Evolutionary conservation across 2,329 filamentous ascomycete species (phyloP), one percentile per base, ranked within the genome.

Genomic region (Epichloe aotearoae): DNA sequence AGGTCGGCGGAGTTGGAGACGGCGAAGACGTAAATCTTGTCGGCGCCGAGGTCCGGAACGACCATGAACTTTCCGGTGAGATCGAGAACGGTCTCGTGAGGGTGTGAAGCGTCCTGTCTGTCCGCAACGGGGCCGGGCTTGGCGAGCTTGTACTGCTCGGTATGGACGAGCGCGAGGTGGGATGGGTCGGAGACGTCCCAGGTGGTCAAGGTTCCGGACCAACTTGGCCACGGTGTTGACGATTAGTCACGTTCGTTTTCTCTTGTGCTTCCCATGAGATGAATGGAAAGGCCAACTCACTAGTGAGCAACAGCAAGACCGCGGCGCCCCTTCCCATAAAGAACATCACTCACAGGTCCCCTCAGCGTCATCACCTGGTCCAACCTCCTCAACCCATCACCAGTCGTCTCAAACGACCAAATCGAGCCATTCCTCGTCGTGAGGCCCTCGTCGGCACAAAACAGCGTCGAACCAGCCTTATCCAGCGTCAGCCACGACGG

Each of bases 41-140:
- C 84, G 51, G 76, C 72, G 40, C 83, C 80, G 5, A 89, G 71
- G 57, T 87, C 84, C 1, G 83, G 82, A 8, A 80, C 73, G 8
- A 86, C 59, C 30, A 86, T 58, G 62, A 76, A 87, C n/a, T 70
- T 59, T 5, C 75, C 76, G 2, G 78, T 83, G 6, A 83, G 83
- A 61, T 87, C 83, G 36, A 83, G 61, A 48, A 84, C 62, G n/a
- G 77, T 74, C 60, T 83, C 68, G 64, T 86, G 83, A 17, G 82
- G 81, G 60, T 83, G 80, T 3, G 82, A 69, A 6, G 72, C 69
- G 41, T 76, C 69, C 64, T 85, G 79, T 48, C 77, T 75, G 5
- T 65, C 61, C 2, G 67, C 61, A 50, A 67, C 61, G 36, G 69
- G 59, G 1, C 69, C 69, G 4, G 68, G 65, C 7, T 63, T 58